These are phyloP conservation scores for Parmelia sp. DNA, from an alignment of 495 filamentous ascomycete genomes.

Conservation along the genomic window DNA sequence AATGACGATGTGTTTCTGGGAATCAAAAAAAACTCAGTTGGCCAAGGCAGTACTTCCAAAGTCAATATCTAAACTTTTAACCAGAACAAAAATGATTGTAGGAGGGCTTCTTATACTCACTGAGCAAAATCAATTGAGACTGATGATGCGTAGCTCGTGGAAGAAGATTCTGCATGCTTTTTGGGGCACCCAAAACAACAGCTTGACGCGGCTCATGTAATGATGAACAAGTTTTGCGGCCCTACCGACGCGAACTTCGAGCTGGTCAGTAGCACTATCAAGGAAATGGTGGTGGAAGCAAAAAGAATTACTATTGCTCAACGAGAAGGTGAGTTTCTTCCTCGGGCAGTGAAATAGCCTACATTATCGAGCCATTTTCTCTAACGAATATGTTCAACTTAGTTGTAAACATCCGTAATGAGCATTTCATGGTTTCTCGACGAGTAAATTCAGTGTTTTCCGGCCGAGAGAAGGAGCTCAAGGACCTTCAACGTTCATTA, in stretches of 20 bases:
- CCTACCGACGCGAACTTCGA: background rate
- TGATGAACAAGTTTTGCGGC: background rate
- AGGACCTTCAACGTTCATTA: background rate
- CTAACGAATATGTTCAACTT: background rate
- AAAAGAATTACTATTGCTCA: background rate
- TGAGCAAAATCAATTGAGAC: background rate
- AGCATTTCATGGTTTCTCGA: slow-evolving; percentile 3
- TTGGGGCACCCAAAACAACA: background rate
- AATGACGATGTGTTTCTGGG: slow-evolving; percentile 6
- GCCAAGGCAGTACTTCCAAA: background rate
- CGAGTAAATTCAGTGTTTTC: background rate
- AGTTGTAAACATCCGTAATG: background rate
- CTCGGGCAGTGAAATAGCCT: background rate
- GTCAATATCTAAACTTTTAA: background rate
- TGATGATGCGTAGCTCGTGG: background rate
- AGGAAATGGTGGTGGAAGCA: background rate
- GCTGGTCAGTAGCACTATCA: background rate
- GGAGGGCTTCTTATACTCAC: background rate
- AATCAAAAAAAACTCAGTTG: background rate
- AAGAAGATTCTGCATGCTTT: background rate
- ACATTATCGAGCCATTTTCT: background rate
- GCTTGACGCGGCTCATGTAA: background rate
- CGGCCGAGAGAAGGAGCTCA: slow-evolving; percentile 1
- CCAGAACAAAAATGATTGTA: background rate
- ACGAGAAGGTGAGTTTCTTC: background rate